Evolutionary conservation across 306 rosid genomes (phyloP), one percentile per base, ranked within the genome.

Genomic region (Coriaria nepalensis): DNA sequence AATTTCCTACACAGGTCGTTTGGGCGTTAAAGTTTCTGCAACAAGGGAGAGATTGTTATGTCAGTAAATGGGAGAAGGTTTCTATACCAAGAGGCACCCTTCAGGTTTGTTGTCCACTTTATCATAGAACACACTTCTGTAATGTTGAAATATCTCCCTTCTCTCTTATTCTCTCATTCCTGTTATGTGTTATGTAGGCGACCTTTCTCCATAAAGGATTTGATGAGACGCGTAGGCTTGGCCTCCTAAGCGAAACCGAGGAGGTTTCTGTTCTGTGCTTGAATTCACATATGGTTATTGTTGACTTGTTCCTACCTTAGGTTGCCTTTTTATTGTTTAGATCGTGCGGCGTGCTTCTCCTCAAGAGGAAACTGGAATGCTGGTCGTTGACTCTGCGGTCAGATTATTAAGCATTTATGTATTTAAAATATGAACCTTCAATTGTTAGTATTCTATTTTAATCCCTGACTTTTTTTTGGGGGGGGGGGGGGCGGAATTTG

Each of bases 121-220:
- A 34, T 69, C 57, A 1, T 53, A 60, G 8, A 39, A 45, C 34
- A 60, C 13, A 49, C 43, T 41, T 34, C 37, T 53, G 33, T 6
- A 37, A 5, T 14, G 37, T 45, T 46, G 11, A 33, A 53, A 43
- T 43, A 40, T 55, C 50, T 32, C 45, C 50, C 50, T 11, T 52
- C 10, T 12, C 37, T 10, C 14, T 39, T 43, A 20, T 10, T 12
- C 9, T 8, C 15, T 20, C 29, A 20, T 20, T 20, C 29, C 29
- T 20, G 29, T 20, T 20, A 1, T 59, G 35, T 46, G 39, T 62
- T 55, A 36, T 63, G 52, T 68, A 90, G 95, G 79, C 57, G 50
- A 84, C 97, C n/a, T 90, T 84, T 79, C 68, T 84, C 42, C 97
- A 90, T 55, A 90, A 90, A 69, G 97, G 95, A 60, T 90, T 81